phyloP scores from a whole-genome alignment of 768 basidiomycete species.

The Psilocybe subaeruginosa region DNA sequence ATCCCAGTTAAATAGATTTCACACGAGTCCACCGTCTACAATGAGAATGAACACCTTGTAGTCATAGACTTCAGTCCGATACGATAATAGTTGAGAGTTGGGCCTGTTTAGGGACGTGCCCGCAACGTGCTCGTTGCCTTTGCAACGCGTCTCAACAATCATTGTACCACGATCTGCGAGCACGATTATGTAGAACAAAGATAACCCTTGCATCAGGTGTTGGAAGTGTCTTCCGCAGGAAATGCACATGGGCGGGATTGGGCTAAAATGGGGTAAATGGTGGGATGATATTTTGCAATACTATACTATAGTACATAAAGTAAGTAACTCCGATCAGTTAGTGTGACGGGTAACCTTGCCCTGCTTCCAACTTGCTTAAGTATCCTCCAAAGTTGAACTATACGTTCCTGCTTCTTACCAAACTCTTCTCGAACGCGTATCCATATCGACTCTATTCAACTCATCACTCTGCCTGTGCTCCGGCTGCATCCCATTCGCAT shows the following conservation, averaged over 20 bases:
- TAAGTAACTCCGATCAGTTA: conserved; percentile 17
- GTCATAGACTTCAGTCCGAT: no score
- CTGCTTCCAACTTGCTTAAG: not conserved
- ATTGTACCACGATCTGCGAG: not conserved
- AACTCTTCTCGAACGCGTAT: conserved; percentile 2
- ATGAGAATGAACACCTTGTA: no score
- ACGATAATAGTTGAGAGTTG: not conserved
- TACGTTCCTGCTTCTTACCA: conserved; percentile 1
- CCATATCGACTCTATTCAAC: conserved; percentile 1
- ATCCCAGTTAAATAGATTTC: no score
- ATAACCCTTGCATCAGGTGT: not conserved
- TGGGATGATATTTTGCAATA: conserved; percentile 5
- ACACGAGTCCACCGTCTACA: no score
- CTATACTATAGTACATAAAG: not conserved
- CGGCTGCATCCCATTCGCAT: not conserved
- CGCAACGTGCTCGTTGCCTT: not conserved
- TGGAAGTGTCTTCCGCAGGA: not conserved
- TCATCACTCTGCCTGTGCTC: not conserved
- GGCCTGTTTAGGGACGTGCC: not conserved
- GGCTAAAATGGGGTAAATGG: not conserved
- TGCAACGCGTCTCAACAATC: not conserved
- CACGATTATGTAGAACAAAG: not conserved
- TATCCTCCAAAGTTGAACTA: conserved; percentile 3
- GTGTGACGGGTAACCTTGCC: conserved; percentile 6
- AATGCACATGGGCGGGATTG: not conserved